Evolutionary conservation across 495 filamentous ascomycete species (phyloP), one percentile per base, ranked within the genome.

Genomic region (Aspergillus bridgeri): DNA sequence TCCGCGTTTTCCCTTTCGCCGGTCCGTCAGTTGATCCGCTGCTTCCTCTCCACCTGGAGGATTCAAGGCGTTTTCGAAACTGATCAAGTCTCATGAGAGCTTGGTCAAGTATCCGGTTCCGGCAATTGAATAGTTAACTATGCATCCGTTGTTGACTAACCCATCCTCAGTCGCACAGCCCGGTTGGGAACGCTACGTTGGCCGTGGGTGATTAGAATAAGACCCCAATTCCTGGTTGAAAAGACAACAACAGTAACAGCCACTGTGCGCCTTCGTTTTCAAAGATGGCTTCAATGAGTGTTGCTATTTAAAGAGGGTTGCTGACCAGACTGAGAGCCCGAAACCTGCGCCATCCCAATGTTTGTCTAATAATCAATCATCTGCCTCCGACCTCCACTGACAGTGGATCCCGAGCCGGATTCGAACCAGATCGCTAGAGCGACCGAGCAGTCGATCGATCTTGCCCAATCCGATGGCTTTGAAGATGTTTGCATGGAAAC

Each of bases 1-100:
- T 48, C 53, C 53, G 44, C 53, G 48, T 48, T 48, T 42, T 19
- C 45, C 45, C 9, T 20, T 47, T 17, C 6, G 18, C 7, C 24
- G 22, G 42, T 25, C 38, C 21, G 18, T 48, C 44, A 13, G 33
- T 38, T 15, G 33, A 11, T 44, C 20, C 6, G 21, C 24, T 42
- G 25, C n/a, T 22, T 24, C 24, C 13, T 29, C 13, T 48, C 21
- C 43, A 21, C 46, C 38, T 17, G 53, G 53, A 56, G 53, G 29
- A 25, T 21, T 2, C 18, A n/a, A n/a, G n/a, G n/a, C n/a, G n/a
- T n/a, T n/a, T n/a, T n/a, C n/a, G n/a, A n/a, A n/a, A n/a, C n/a
- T n/a, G n/a, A 20, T 47, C 15, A 47, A 21, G 19, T 1, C 45
- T 3, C 7, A 25, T 24, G 15, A n/a, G 21, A 27, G 15, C n/a